Evolutionary conservation across 306 rosid genomes (phyloP), one percentile per base, ranked within the genome.

Genomic region (Lathyrus sativus): DNA sequence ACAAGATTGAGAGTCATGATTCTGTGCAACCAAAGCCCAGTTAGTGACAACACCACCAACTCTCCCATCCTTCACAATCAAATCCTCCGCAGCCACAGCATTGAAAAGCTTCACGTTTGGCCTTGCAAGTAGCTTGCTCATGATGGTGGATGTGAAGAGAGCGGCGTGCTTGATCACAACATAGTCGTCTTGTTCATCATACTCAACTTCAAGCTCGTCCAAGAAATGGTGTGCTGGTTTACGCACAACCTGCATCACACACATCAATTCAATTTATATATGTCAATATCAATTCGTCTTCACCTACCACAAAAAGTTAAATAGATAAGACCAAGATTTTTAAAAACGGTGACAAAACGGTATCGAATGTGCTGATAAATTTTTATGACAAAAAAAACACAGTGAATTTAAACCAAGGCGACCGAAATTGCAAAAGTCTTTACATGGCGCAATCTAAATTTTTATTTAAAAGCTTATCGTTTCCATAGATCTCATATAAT

Each of bases 31-130:
- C 78, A 91, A 42, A 2, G 97, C 87, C 97, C 97, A 91, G 58
- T 89, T 91, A 8, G 96, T 91, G 44, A 91, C 97, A 10, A 91
- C 96, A 0, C 97, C 97, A 2, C 80, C 89, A 3, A 91, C 97
- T 57, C 86, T 81, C 0, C 83, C 89, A 3, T 79, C 71, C 73
- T 87, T 91, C 15, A 91, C 88, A 11, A 91, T 91, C 79, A 91
- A 79, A 7, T 91, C 97, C 88, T 91, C 96, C 0, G 83, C 96
- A 0, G 97, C 96, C 57, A 91, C 89, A 0, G 96, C 96, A 29
- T 91, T 89, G 96, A 91, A 91, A 43, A 91, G 85, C 89, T 91
- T 91, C 68, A 91, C 95, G 43, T 89, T 91, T 6, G 96, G 90
- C 67, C 90, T 56, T 0, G 90, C 90, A 61, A 91, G 60, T 3